These are phyloP conservation scores for Calonectria fujianensis DNA, from an alignment of 2,329 filamentous ascomycete genomes.

Conservation along the genomic window DNA sequence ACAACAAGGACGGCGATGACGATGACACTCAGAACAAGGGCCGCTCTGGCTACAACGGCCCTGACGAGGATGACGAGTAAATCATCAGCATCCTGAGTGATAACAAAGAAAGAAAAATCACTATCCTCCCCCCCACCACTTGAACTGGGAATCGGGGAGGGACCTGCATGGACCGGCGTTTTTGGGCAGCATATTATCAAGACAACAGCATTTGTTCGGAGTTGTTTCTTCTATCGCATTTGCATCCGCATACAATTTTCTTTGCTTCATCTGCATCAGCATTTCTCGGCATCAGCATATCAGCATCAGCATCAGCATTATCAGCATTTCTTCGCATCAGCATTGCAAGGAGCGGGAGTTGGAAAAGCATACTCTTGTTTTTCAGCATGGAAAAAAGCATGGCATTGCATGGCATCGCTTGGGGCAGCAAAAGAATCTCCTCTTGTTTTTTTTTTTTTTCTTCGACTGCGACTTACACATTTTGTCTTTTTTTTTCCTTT, in stretches of 20 bases:
- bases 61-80: conserved; percentile 58
- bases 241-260: conserved; percentile 25
- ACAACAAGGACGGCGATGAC: conserved; percentile 55
- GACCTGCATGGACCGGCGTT: conserved; percentile 51
- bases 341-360: conserved; percentile 43
- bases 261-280: conserved; percentile 11
- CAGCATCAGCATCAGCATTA: conserved; percentile 11
- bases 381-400: conserved; percentile 30
- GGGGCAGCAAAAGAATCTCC: conserved; percentile 26
- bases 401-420: conserved; percentile 39
- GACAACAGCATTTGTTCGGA: conserved; percentile 45
- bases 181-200: conserved; percentile 23
- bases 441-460: conserved; percentile 8
- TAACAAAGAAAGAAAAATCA: not conserved
- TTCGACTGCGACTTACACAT: not conserved
- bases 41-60: conserved; percentile 67
- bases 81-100: conserved; percentile 5
- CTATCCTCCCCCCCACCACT: not conserved
- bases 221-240: conserved; percentile 40
- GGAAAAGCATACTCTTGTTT: conserved; percentile 38
- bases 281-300: conserved; percentile 27
- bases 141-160: not conserved
- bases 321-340: conserved; percentile 24
- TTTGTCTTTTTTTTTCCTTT: not conserved
- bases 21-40: conserved; percentile 61